Percentiles rank a stretch among this genome's conserved stretches.
Conservation (phyloP, 768 basidiomycete genomes). For the Calocera cornea region DNA sequence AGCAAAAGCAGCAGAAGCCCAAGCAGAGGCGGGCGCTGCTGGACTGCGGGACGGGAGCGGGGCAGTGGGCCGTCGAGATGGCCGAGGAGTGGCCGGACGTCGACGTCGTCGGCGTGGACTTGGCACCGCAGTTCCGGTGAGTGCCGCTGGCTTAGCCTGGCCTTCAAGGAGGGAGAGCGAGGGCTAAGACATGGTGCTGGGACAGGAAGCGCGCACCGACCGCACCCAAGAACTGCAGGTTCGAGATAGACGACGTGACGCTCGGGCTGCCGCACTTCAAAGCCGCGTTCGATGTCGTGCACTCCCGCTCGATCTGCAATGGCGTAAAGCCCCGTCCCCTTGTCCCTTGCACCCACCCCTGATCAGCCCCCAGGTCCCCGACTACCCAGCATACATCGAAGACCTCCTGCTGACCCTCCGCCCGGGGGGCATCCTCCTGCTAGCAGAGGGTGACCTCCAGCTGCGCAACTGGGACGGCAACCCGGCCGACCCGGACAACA, state of each 20-base stretch:
- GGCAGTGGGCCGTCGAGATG: neutral
- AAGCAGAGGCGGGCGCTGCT: neutral
- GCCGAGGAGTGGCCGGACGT: neutral
- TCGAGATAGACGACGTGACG: conserved; percentile 8
- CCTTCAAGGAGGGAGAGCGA: neutral
- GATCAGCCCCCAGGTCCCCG: neutral
- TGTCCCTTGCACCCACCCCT: neutral
- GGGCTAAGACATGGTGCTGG: too few relatives aligned
- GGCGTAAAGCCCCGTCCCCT: neutral
- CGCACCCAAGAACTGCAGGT: conserved; percentile 7
- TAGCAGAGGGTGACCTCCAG: conserved; percentile 5
- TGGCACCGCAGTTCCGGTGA: conserved; percentile 4
- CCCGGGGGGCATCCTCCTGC: conserved; percentile 6
- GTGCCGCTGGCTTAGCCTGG: neutral
- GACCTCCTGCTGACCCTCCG: conserved; percentile 2
- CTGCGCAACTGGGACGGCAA: neutral
- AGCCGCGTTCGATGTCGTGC: conserved; percentile 7
- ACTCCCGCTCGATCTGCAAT: conserved; percentile 1
- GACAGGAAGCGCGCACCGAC: neutral
- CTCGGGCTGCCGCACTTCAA: conserved; percentile 6
- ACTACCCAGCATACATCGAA: conserved; percentile 3
- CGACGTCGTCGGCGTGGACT: conserved; percentile 2
- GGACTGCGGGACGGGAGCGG: neutral
- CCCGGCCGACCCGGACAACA: neutral
- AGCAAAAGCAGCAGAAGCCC: neutral